Conservation (phyloP, 805 yeast species). For the Metschnikowia drakensbergensis region DNA sequence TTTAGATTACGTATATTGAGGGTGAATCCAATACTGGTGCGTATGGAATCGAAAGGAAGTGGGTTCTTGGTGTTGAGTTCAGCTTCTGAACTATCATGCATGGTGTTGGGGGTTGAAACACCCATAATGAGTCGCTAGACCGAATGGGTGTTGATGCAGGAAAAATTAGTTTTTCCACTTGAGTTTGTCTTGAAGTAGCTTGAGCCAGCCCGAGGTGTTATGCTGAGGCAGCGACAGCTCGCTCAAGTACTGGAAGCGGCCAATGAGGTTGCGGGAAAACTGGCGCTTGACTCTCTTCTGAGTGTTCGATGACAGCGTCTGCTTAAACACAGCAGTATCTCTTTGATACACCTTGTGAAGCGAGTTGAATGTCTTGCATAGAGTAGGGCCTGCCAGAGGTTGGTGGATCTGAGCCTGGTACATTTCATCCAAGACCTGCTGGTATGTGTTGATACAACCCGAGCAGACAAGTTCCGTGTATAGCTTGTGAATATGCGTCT, state of each 20-base stretch:
- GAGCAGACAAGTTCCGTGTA: slow-evolving; percentile 61
- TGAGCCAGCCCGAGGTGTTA: slow-evolving; percentile 11
- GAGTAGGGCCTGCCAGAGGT: background rate
- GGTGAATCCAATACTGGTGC: too few relatives aligned
- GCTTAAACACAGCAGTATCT: slow-evolving; percentile 1
- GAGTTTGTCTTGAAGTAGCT: slow-evolving; percentile 8
- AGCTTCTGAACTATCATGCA: too few relatives aligned
- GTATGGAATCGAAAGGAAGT: too few relatives aligned
- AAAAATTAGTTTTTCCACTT: slow-evolving; percentile 6
- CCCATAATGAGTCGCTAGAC: slow-evolving; percentile 3
- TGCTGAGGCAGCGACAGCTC: slow-evolving; percentile 13
- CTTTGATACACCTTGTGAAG: background rate
- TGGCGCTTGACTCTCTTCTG: slow-evolving; percentile 23
- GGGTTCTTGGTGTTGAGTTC: too few relatives aligned
- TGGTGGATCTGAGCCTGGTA: slow-evolving; percentile 14
- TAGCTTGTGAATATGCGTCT: slow-evolving; percentile 13
- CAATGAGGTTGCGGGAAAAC: slow-evolving; percentile 27
- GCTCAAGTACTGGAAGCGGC: slow-evolving; percentile 18
- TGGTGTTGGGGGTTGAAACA: background rate
- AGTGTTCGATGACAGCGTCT: background rate
- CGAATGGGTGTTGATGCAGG: slow-evolving; percentile 1
- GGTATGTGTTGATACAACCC: slow-evolving; percentile 57
- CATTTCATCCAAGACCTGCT: slow-evolving; percentile 45
- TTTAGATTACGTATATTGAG: background rate
- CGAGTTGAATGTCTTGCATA: background rate